phyloP scores from a whole-genome alignment of 202 grass and related monocot species.

The Schoenoplectus triqueter region DNA sequence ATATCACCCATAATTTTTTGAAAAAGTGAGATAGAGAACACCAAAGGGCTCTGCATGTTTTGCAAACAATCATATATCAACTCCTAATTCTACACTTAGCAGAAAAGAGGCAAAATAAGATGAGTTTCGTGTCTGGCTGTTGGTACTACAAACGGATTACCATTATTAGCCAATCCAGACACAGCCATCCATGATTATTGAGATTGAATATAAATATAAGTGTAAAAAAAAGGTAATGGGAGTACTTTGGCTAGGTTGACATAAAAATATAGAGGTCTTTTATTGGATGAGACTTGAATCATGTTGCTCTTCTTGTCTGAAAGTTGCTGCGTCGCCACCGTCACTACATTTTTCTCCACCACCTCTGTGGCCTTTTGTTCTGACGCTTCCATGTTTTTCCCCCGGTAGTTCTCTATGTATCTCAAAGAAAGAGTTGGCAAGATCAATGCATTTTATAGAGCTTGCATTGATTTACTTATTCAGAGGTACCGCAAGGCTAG shows the following conservation, averaged over 20 bases:
- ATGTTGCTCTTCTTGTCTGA: conserved; percentile 71
- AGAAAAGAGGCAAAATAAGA: background rate
- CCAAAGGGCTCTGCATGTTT: background rate
- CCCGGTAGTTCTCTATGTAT: background rate
- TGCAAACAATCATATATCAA: background rate
- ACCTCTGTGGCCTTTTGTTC: conserved; percentile 11
- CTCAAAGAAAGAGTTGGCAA: background rate
- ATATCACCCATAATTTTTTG: background rate
- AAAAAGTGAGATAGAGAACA: background rate
- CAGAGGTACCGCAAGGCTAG: background rate
- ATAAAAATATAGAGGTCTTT: conserved; percentile 93
- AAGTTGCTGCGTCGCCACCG: background rate
- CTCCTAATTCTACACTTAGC: background rate
- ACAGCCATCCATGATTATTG: background rate
- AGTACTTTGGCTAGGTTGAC: conserved; percentile 91
- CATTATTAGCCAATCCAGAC: background rate
- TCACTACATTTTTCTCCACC: conserved; percentile 38
- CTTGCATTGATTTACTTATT: background rate
- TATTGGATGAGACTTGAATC: conserved; percentile 95
- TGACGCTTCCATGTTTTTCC: background rate
- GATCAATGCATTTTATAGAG: background rate
- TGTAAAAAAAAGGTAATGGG: background rate
- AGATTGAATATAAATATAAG: no score
- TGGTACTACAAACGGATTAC: background rate
- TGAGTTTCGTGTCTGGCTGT: background rate